Base-by-base conservation (phyloP, 2,329 filamentous ascomycete genomes). In the Colletotrichum sp. region DNA sequence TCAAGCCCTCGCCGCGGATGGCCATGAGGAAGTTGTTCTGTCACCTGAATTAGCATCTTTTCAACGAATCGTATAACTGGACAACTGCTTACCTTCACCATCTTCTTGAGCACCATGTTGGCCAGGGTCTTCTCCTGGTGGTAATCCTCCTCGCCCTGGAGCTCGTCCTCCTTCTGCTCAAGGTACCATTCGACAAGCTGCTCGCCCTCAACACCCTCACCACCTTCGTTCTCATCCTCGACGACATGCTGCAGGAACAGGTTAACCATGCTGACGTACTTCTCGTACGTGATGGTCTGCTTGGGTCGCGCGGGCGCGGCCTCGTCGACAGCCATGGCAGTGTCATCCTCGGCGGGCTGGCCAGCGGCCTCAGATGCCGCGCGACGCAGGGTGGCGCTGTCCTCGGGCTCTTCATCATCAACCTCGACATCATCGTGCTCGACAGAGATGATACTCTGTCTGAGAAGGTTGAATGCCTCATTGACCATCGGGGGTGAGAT, bases 341-440 rank as follows among this genome's bases (percentile, higher is more conserved):
- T 86, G 44, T 89, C 88, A 18, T 88, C 88, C 69, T 88, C 86
- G 55, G 86, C 89, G 87, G 80, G 90, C 85, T 75, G 85, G 79
- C 80, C 89, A 85, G 81, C 84, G 80, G 79, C 85, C 63, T 85
- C 83, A 30, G 83, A 81, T n/a, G 82, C 81, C 18, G 83, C 82
- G 26, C 82, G 87, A 32, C 83, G 84, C 10, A 90, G 86, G 4
- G 82, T 86, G 59, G 86, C 89, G 73, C 87, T 84, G 76, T 89
- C 88, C 77, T 87, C 87, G n/a, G 81, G 84, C 44, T 92, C 91
- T 24, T 95, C 94, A 5, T 98, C 95, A 77, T 98, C 95, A 77
- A 99, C 93, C 82, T 99, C 96, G 18, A 99, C 93, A 81, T 99
- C 97, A 80, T 99, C 97, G 82, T 99, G 97, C 86, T 99, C 97